A percentile compares a stretch with the other conserved stretches of the same genome.
These are phyloP conservation scores for Curvularia sp. DNA, from an alignment of 2,329 filamentous ascomycete genomes.

Conservation along the genomic window DNA sequence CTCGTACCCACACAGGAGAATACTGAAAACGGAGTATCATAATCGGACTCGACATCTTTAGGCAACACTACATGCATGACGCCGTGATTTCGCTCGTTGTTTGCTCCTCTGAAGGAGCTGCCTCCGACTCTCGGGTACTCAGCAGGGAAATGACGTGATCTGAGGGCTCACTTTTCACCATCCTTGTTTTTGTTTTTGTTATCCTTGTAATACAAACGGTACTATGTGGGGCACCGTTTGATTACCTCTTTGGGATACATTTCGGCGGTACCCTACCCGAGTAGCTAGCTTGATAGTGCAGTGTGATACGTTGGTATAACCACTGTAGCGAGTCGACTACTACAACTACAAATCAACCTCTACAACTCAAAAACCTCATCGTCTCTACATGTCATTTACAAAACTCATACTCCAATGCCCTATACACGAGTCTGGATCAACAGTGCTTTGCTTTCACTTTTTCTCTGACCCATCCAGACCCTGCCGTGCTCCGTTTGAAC, in stretches of 20 bases:
- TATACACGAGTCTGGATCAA: neutral
- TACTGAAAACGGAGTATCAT: too few species aligned
- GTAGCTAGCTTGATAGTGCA: too few species aligned
- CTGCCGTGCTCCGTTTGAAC: neutral
- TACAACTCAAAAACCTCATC: neutral
- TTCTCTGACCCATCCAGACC: neutral
- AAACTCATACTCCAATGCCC: neutral
- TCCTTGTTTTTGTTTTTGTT: neutral
- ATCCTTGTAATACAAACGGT: neutral
- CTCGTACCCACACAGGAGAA: too few species aligned
- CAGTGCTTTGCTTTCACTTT: neutral
- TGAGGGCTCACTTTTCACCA: neutral
- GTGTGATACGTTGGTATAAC: too few species aligned
- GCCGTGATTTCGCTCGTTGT: neutral
- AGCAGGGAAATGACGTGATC: neutral
- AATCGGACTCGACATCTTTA: neutral
- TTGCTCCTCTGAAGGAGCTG: neutral
- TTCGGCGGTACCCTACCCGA: too few species aligned
- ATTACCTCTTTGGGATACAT: neutral
- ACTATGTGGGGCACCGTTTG: neutral
- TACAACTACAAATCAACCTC: neutral
- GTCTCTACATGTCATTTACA: neutral
- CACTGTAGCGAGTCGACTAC: too few species aligned
- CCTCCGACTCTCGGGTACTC: neutral
- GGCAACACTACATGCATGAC: neutral